Base-by-base conservation (phyloP, 352 stramenopile genomes). In the Pythium volutum region DNA sequence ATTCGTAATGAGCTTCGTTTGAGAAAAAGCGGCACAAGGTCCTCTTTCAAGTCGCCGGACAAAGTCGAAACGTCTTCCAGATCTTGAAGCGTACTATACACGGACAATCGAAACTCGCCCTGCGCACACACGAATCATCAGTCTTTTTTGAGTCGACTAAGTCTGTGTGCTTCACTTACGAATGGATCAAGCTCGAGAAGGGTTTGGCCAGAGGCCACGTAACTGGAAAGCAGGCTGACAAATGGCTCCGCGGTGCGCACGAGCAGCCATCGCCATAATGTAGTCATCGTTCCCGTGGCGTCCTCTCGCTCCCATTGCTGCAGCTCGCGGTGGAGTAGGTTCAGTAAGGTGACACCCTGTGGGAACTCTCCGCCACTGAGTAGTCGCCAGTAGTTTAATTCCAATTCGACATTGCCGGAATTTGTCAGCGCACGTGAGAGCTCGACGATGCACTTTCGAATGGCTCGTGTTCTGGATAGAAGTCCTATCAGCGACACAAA, bases 241-340 rank as follows among this genome's bases (percentile, higher is more conserved):
- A 87, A 77, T 29, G 82, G 78, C 16, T 61, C 66, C n/a, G 69
- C 74, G 20, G 75, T 63, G 48, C 81, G 82, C 1, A 84, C 65
- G 27, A 91, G 66, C 29, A 91, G 69, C 82, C 82, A 90, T 22
- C 43, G 71, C 10, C 76, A 52, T 18, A 91, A 34, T 20, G 66
- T 33, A 31, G 72, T 53, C 25, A 70, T 62, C 23, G 58, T 29
- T 11, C 78, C 72, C 6, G 47, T 46, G 1, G 66, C 55, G 46
- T 91, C 82, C 45, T 77, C 66, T 20, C 66, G 64, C 20, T 74
- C 64, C 48, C 73, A 55, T 14, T 56, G 62, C 14, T 53, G 71
- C 26, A 87, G 36, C 16, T 81, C 59, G 2, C 64, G 46, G 38
- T 89, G 53, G 8, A 90, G 59, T 48, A 74, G 67, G 38, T 87